A percentile compares a stretch with the other conserved stretches of the same genome.
Conservation (phyloP, 2,329 filamentous ascomycete species). For the Neonectria sp. region DNA sequence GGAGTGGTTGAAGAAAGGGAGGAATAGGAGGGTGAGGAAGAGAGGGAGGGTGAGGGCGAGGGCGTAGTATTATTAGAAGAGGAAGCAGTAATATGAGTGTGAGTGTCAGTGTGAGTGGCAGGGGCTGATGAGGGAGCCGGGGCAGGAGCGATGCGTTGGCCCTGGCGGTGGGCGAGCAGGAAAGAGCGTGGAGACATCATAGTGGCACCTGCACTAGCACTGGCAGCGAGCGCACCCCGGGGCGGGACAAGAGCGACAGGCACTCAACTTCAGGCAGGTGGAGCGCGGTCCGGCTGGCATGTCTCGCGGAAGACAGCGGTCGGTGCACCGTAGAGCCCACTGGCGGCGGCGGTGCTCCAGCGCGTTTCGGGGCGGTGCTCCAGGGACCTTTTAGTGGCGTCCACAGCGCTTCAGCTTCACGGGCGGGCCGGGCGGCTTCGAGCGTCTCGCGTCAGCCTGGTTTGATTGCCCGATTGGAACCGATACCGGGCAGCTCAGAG, state of each 20-base stretch:
- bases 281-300: conserved; percentile 33
- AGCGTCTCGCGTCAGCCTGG: conserved; percentile 16
- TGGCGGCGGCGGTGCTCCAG: conserved; percentile 28
- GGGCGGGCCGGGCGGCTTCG: neutral
- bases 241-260: conserved; percentile 42
- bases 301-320: conserved; percentile 33
- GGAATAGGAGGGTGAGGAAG: conserved; percentile 40
- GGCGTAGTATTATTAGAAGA: conserved; percentile 38
- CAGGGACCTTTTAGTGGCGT: conserved; percentile 26
- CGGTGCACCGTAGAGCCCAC: conserved; percentile 25
- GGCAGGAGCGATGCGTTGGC: conserved; percentile 32
- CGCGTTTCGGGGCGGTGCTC: conserved; percentile 33
- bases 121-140: conserved; percentile 35
- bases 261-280: conserved; percentile 32
- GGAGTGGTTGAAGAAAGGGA: conserved; percentile 33
- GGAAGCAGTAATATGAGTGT: conserved; percentile 32
- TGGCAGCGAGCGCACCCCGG: conserved; percentile 31
- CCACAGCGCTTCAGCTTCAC: conserved; percentile 1
- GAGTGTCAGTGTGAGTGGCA: conserved; percentile 19
- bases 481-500: conserved; percentile 1
- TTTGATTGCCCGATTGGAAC: conserved; percentile 19
- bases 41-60: conserved; percentile 36
- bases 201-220: conserved; percentile 41
- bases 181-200: conserved; percentile 51
- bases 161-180: conserved; percentile 45